Percentiles rank a stretch among this genome's conserved stretches.
Conservation (phyloP, 2,329 filamentous ascomycete genomes). For the Remersonia thermophila region DNA sequence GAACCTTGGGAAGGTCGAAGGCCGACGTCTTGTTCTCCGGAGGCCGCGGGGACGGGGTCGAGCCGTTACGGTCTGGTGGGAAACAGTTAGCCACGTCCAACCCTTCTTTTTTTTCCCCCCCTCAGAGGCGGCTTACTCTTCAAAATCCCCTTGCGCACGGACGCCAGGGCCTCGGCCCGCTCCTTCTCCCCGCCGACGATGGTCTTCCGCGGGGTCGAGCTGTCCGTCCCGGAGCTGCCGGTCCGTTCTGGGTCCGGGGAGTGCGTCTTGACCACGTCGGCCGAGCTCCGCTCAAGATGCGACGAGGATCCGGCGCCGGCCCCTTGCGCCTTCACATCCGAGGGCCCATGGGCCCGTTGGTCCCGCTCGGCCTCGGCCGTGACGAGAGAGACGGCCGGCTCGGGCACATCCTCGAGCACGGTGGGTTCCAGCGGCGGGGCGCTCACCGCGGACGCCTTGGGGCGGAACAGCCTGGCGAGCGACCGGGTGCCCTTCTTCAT, state of each 20-base stretch:
- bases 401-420: conserved; percentile 52
- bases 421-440: conserved; percentile 52
- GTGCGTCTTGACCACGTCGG: conserved; percentile 49
- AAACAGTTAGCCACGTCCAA: conserved; percentile 1
- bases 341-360: conserved; percentile 64
- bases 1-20: conserved; percentile 48
- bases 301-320: conserved; percentile 76
- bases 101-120: too few relatives aligned
- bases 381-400: conserved; percentile 86
- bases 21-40: conserved; percentile 39
- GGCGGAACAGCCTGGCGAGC: conserved; percentile 84
- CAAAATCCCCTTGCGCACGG: conserved; percentile 88
- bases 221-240: conserved; percentile 46
- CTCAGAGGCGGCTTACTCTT: conserved; percentile 51
- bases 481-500: conserved; percentile 90
- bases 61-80: conserved; percentile 44
- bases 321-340: conserved; percentile 54
- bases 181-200: conserved; percentile 85
- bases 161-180: conserved; percentile 79
- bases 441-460: conserved; percentile 83
- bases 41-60: conserved; percentile 55
- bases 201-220: conserved; percentile 58
- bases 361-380: conserved; percentile 90
- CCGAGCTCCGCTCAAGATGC: conserved; percentile 68
- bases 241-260: conserved; percentile 36